phyloP scores from a whole-genome alignment of 495 filamentous ascomycete genomes.

The Aspergillus egyptiacus region DNA sequence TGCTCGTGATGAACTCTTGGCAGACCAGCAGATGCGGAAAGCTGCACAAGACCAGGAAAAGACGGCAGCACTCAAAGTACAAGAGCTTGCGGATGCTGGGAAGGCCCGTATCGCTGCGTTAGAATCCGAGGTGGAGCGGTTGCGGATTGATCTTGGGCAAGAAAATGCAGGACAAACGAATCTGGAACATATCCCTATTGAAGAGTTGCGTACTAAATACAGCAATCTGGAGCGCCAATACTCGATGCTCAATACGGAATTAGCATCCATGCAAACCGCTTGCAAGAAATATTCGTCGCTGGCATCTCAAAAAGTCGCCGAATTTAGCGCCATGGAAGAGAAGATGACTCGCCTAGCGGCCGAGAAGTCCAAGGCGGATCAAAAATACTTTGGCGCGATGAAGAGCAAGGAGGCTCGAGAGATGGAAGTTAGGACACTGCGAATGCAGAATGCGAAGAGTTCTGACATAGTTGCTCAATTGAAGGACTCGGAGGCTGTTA shows the following conservation, averaged over 20 bases:
- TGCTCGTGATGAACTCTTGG: constrained; percentile 72
- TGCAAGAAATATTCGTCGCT: constrained; percentile 79
- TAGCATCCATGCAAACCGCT: constrained; percentile 77
- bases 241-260: constrained; percentile 74
- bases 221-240: constrained; percentile 69
- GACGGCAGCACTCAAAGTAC: constrained; percentile 58
- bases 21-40: constrained; percentile 76
- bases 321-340: constrained; percentile 70
- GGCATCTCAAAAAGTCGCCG: constrained; percentile 79
- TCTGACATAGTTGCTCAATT: constrained; percentile 89
- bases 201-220: constrained; percentile 69
- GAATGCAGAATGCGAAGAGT: constrained; percentile 78
- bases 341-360: constrained; percentile 65
- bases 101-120: constrained; percentile 69
- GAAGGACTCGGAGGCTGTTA: constrained; percentile 73
- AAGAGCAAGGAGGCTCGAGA: constrained; percentile 83
- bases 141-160: constrained; percentile 50
- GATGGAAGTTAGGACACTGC: constrained; percentile 67
- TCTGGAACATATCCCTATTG: constrained; percentile 44
- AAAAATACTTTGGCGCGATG: constrained; percentile 94
- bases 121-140: constrained; percentile 71
- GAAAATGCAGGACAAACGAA: constrained; percentile 36
- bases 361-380: constrained; percentile 93
- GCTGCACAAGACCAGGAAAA: constrained; percentile 71
- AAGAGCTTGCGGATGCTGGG: constrained; percentile 70